A percentile compares a stretch with the other conserved stretches of the same genome.
These are phyloP conservation scores for Colletotrichum camelliae DNA, from an alignment of 2,329 filamentous ascomycete species.

Conservation along the genomic window DNA sequence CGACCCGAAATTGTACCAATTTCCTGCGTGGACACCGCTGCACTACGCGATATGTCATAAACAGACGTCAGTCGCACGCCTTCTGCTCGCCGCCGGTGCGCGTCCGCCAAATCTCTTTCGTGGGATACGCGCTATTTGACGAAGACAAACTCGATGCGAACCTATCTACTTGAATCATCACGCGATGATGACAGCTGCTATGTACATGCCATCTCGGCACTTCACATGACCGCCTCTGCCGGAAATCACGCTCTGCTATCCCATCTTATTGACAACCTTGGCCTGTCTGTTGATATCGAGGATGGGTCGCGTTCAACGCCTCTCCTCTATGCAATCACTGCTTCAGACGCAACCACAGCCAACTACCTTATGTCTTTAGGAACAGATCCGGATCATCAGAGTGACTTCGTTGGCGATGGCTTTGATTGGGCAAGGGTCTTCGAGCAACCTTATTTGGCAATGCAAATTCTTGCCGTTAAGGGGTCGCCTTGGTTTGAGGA, in stretches of 20 bases:
- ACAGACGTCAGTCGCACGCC: not conserved
- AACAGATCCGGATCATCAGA: not conserved
- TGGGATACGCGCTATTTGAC: not conserved
- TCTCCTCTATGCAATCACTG: not conserved
- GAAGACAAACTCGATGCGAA: not conserved
- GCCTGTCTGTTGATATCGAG: not conserved
- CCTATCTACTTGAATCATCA: not conserved
- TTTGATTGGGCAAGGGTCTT: not conserved
- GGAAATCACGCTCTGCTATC: not conserved
- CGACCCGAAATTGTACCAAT: not conserved
- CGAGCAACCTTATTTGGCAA: not conserved
- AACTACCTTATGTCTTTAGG: not conserved
- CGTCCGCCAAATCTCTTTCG: not conserved
- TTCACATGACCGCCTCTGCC: not conserved
- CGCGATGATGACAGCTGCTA: rapidly evolving
- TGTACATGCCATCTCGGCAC: not conserved
- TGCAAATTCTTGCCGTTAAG: not conserved
- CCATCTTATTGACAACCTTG: not conserved
- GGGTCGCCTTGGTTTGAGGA: not conserved
- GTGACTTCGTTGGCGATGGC: not conserved
- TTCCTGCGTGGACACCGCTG: not conserved
- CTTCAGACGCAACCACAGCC: not conserved
- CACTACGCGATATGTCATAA: not conserved
- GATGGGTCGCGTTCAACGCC: not conserved
- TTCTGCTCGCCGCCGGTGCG: not conserved